phyloP scores from a whole-genome alignment of 1,284 basidiomycete genomes.

The Heterobasidion parviporum region DNA sequence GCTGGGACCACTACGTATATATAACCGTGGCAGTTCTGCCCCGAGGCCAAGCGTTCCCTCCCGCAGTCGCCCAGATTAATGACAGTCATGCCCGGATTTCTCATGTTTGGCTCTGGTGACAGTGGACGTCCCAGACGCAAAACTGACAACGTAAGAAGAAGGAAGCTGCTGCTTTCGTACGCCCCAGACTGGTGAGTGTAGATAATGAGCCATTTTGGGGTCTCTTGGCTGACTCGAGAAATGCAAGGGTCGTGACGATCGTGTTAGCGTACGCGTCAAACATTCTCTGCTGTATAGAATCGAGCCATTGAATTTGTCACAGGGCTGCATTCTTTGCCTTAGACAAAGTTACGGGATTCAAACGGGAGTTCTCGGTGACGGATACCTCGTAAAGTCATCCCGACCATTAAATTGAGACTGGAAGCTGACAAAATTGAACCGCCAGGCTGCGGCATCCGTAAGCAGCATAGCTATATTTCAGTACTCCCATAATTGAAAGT shows the following conservation, averaged over 20 bases:
- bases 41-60: too few species aligned
- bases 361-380: slow-evolving; percentile 74
- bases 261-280: slow-evolving; percentile 50
- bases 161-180: slow-evolving; percentile 47
- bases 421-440: too few species aligned
- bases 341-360: slow-evolving; percentile 71
- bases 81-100: too few species aligned
- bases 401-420: too few species aligned
- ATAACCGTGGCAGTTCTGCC: too few species aligned
- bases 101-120: too few species aligned
- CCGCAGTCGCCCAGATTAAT: too few species aligned
- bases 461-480: neutral
- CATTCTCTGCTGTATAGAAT: too few species aligned
- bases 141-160: slow-evolving; percentile 1
- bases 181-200: slow-evolving; percentile 60
- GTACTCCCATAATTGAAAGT: neutral
- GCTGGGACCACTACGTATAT: too few species aligned
- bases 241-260: slow-evolving; percentile 57
- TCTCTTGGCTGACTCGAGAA: neutral
- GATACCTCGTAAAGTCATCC: slow-evolving; percentile 58
- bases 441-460: too few species aligned
- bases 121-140: too few species aligned
- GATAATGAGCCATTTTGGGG: too few species aligned
- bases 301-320: neutral
- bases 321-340: slow-evolving; percentile 66